A percentile compares a stretch with the other conserved stretches of the same genome.
phyloP scores from a whole-genome alignment of 495 filamentous ascomycete genomes.

The Bryoglossum gracile region DNA sequence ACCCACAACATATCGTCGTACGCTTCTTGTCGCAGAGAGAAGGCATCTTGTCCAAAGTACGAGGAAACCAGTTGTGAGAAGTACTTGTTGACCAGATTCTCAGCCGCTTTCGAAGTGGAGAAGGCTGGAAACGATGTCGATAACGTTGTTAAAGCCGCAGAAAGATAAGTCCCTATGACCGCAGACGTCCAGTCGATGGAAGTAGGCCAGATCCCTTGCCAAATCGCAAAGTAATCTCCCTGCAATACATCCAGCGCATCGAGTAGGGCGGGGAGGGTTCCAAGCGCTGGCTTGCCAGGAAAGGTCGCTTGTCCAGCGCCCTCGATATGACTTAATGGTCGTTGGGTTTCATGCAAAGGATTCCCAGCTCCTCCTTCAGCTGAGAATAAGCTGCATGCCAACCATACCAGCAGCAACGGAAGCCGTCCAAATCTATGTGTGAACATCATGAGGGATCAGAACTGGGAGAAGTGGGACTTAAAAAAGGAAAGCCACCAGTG shows the following conservation, averaged over 20 bases:
- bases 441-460: conserved; percentile 5
- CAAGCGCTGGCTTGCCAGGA: neutral
- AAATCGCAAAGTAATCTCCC: conserved; percentile 63
- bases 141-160: conserved; percentile 58
- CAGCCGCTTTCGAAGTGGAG: conserved; percentile 38
- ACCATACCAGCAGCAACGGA: neutral
- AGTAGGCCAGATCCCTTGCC: conserved; percentile 75
- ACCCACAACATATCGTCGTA: conserved; percentile 99
- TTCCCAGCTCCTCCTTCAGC: neutral
- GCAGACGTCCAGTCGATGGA: conserved; percentile 95
- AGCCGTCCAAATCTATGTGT: conserved; percentile 1
- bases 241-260: conserved; percentile 69
- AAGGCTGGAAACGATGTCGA: conserved; percentile 35
- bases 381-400: neutral
- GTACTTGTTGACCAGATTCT: conserved; percentile 76
- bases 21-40: conserved; percentile 69
- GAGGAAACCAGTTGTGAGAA: conserved; percentile 67
- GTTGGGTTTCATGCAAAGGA: neutral
- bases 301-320: conserved; percentile 1
- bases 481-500: neutral
- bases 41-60: conserved; percentile 82
- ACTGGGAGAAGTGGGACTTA: neutral
- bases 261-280: conserved; percentile 35
- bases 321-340: neutral
- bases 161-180: conserved; percentile 74